Conservation (phyloP, 106 monocot species). For the Ottelia alismoides region DNA sequence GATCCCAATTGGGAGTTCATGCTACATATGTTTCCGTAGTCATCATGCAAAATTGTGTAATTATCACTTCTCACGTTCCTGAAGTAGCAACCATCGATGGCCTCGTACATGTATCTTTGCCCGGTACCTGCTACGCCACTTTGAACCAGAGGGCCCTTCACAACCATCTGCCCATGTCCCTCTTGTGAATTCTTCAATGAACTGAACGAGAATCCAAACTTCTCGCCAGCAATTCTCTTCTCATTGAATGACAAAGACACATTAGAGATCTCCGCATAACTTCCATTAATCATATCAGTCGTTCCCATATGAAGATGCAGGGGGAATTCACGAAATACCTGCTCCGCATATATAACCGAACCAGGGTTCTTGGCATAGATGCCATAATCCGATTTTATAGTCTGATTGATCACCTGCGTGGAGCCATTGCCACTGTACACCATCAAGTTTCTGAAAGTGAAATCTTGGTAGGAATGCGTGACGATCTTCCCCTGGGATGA, state of each 20-base stretch:
- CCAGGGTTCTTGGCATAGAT: constrained; percentile 28
- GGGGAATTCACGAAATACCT: constrained; percentile 46
- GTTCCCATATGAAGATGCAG: constrained; percentile 38
- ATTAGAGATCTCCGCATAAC: constrained; percentile 29
- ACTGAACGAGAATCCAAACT: constrained; percentile 33
- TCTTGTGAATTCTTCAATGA: constrained; percentile 42
- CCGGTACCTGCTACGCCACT: constrained; percentile 47
- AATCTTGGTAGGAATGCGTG: constrained; percentile 49
- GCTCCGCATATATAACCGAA: constrained; percentile 39
- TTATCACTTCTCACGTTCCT: constrained; percentile 85
- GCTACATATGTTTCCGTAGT: constrained; percentile 28
- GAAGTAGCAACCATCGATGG: constrained; percentile 80
- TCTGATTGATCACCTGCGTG: constrained; percentile 64
- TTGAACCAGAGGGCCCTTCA: constrained; percentile 54
- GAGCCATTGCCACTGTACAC: constrained; percentile 35
- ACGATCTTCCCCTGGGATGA: constrained; percentile 86
- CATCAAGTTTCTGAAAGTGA: constrained; percentile 49
- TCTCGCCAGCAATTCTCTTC: constrained; percentile 34
- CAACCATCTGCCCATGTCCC: constrained; percentile 42
- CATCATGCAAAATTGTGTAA: constrained; percentile 70
- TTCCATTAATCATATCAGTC: constrained; percentile 21
- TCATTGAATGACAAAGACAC: constrained; percentile 53
- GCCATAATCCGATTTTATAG: constrained; percentile 34
- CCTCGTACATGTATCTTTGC: constrained; percentile 56
- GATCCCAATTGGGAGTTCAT: constrained; percentile 5